Evolutionary conservation across 495 filamentous ascomycete species (phyloP).

Genomic region (Schizothecium vesticola): DNA sequence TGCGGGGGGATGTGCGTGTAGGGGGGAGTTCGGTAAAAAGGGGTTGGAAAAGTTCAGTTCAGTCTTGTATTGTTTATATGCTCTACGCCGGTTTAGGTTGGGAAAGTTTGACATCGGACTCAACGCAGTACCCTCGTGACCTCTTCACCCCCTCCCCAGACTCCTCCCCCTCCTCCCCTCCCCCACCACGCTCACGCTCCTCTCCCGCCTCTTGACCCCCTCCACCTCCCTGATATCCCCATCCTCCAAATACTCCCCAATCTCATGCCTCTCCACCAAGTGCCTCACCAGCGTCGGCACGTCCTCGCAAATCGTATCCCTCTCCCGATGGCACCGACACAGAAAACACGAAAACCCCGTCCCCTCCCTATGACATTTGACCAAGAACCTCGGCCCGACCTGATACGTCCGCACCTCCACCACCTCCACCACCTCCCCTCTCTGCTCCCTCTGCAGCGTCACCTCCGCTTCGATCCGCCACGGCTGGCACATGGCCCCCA

Average conservation of each 20-base stretch:
- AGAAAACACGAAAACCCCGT: constrained; percentile 29
- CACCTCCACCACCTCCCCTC: constrained; percentile 1
- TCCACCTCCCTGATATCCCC: constrained; percentile 25
- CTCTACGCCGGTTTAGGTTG: not conserved
- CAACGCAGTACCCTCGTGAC: not conserved
- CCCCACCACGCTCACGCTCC: not conserved
- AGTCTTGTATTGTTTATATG: not conserved
- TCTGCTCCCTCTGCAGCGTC: constrained; percentile 2
- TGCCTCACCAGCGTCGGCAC: constrained; percentile 29
- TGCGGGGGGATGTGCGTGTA: constrained; percentile 29
- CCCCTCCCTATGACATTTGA: constrained; percentile 32
- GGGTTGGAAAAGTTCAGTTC: not conserved
- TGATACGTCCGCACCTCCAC: constrained; percentile 22
- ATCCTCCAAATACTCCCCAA: constrained; percentile 27
- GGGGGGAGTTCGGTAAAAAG: not conserved
- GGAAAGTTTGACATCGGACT: not conserved
- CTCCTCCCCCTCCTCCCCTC: not conserved
- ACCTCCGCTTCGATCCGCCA: constrained; percentile 32
- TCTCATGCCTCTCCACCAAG: constrained; percentile 22
- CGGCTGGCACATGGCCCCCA: constrained; percentile 7
- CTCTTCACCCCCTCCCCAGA: not conserved
- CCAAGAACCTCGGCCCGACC: constrained; percentile 28
- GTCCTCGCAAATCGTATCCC: constrained; percentile 25
- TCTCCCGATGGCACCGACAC: constrained; percentile 22
- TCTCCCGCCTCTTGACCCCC: not conserved